Conservation (phyloP, 1,139 yeast genomes). For the Protomyces lactucae-debilis region DNA sequence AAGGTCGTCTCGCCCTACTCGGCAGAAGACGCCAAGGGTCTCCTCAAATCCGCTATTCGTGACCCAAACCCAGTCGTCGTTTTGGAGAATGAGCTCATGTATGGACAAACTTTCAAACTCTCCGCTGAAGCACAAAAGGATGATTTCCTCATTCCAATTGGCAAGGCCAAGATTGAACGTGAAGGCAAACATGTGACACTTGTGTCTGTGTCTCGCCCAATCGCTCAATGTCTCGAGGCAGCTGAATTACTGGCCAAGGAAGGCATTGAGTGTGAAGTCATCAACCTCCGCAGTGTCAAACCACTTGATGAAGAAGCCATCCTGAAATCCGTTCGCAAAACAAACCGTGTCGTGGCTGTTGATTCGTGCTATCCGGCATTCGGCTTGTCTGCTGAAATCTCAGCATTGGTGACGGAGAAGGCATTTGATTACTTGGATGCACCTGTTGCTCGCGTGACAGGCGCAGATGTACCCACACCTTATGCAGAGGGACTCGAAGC, state of each 20-base stretch:
- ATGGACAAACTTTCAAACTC: slow-evolving; percentile 86
- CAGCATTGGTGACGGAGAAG: slow-evolving; percentile 98
- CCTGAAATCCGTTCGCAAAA: slow-evolving; percentile 85
- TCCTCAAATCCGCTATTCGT: slow-evolving; percentile 91
- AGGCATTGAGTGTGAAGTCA: slow-evolving; percentile 86
- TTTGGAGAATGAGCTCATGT: slow-evolving; percentile 90
- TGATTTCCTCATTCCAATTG: slow-evolving; percentile 88
- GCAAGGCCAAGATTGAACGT: slow-evolving; percentile 90
- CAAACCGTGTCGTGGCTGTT: slow-evolving; percentile 91
- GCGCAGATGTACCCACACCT: slow-evolving; percentile 99
- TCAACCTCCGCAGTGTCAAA: slow-evolving; percentile 94
- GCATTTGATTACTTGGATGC: slow-evolving; percentile 98
- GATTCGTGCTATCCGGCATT: slow-evolving; percentile 98
- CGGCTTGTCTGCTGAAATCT: slow-evolving; percentile 97
- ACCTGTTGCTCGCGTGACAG: slow-evolving; percentile 97
- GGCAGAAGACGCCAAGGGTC: slow-evolving; percentile 94
- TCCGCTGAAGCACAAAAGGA: slow-evolving; percentile 83
- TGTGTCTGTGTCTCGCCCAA: slow-evolving; percentile 88
- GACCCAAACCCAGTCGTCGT: slow-evolving; percentile 98
- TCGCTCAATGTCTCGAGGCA: slow-evolving; percentile 77
- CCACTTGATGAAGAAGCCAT: slow-evolving; percentile 90
- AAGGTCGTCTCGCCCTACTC: slow-evolving; percentile 94
- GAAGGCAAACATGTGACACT: slow-evolving; percentile 87
- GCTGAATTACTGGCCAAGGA: slow-evolving; percentile 81
- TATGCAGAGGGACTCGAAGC: slow-evolving; percentile 95